Base-by-base conservation (phyloP, 495 filamentous ascomycete genomes). In the Penicillium canariense region DNA sequence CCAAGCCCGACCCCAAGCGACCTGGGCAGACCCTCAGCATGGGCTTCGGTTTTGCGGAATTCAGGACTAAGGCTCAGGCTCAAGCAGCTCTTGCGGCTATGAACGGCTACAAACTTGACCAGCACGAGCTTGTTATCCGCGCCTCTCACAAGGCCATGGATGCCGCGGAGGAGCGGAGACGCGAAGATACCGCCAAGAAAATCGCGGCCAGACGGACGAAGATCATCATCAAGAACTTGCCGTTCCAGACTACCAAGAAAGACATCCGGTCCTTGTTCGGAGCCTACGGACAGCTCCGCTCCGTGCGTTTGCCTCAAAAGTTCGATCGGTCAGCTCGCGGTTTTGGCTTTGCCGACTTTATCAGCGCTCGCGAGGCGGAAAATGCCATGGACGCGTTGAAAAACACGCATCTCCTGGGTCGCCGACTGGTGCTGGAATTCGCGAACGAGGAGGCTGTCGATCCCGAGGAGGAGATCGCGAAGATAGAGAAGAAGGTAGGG, bases 141-240 rank as follows among this genome's bases (percentile, higher is more conserved):
- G 84, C 86, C 26, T 92, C 90, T 22, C 90, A 96, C 68, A 89
- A 86, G 68, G 90, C 86, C 22, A 73, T 83, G 55, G 91, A 97
- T 72, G 90, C 90, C 5, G 92, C 89, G 0, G 89, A 94, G 65
- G 89, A 95, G 68, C 81, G 85, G 48, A 84, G 86, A 65, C 85
- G 85, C 55, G 86, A 90, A 52, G 91, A 96, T 60, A 82, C 80
- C 17, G 84, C 84, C 51, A 94, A 90, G 77, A 91, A 88, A 68
- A 66, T 81, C 14, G 82, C 85, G 3, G 81, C 80, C 22, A 82
- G 83, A 60, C 80, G 83, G 48, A 96, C 91, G 28, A 97, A 97
- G 77, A 85, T 99, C 62, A 87, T 97, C 69, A 89, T 98, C 77
- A 97, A 97, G 78, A 99, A 99, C 76, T 73, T 99, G 66, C 94